A percentile compares a stretch with the other conserved stretches of the same genome.
Conservation (phyloP, 164 flowering plant species). For the Piper betle region DNA sequence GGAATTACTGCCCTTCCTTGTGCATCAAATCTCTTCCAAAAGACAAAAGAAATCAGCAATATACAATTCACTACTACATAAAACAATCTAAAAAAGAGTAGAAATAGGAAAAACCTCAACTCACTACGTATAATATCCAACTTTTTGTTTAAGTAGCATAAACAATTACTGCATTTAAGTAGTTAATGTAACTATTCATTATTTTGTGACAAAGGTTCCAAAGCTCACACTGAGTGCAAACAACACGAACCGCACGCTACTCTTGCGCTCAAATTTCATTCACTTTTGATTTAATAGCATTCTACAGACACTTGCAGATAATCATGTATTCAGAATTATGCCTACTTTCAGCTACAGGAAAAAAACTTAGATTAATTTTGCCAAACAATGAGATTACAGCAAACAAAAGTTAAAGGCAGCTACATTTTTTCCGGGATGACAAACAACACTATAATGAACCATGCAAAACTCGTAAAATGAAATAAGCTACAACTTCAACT, state of each 20-base stretch:
- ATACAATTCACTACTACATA: background rate
- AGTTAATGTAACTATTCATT: background rate
- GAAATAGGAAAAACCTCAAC: background rate
- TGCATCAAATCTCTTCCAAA: conserved; percentile 55
- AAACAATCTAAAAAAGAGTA: background rate
- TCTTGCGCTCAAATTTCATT: too few relatives aligned
- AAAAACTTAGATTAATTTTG: too few relatives aligned
- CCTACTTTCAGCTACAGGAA: too few relatives aligned
- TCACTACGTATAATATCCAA: background rate
- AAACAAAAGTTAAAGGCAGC: too few relatives aligned
- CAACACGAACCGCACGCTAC: too few relatives aligned
- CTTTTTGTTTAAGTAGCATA: background rate
- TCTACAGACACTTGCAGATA: too few relatives aligned
- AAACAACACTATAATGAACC: too few relatives aligned
- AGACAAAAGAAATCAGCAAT: background rate
- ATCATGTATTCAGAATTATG: too few relatives aligned
- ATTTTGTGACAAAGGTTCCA: background rate
- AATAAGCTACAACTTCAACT: background rate
- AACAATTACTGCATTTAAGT: background rate
- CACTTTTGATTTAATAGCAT: too few relatives aligned
- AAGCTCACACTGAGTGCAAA: background rate
- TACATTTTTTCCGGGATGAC: too few relatives aligned
- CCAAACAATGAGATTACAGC: too few relatives aligned
- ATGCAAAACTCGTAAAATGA: too few relatives aligned
- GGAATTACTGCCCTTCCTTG: conserved; percentile 55